Conservation (phyloP, 1,284 basidiomycete genomes). For the Erythrobasidium hasegawianum region DNA sequence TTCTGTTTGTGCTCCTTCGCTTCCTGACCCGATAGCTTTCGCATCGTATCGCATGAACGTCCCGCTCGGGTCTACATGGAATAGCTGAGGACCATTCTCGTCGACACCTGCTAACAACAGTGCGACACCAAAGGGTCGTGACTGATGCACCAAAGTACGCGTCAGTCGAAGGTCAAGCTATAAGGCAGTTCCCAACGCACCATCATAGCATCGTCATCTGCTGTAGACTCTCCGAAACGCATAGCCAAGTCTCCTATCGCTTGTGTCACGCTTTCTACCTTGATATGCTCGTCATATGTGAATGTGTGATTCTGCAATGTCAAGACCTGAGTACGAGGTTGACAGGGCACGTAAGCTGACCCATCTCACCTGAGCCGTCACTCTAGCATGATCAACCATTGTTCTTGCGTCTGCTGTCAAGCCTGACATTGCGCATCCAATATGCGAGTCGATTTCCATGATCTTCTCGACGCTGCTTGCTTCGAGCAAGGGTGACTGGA, state of each 20-base stretch:
- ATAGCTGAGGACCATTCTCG: conserved; percentile 94
- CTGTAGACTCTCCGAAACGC: conserved; percentile 94
- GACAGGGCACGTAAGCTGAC: not conserved
- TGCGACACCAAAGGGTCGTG: conserved; percentile 96
- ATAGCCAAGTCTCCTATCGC: conserved; percentile 96
- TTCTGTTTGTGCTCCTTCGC: conserved; percentile 94
- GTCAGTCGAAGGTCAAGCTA: not conserved
- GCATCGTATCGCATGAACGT: conserved; percentile 96
- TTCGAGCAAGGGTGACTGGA: conserved; percentile 93
- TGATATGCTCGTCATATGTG: conserved; percentile 95
- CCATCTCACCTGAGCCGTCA: conserved; percentile 61
- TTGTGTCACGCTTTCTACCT: conserved; percentile 94
- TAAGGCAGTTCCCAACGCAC: conserved; percentile 49
- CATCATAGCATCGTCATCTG: conserved; percentile 89
- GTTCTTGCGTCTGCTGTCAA: conserved; percentile 97
- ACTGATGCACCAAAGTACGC: conserved; percentile 54
- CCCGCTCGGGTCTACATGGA: conserved; percentile 98
- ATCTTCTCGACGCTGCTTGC: conserved; percentile 98
- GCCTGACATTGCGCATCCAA: conserved; percentile 98
- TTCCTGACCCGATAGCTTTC: conserved; percentile 97
- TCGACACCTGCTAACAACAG: conserved; percentile 95
- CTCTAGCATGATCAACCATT: conserved; percentile 99
- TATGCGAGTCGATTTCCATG: conserved; percentile 96
- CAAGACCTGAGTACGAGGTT: not conserved
- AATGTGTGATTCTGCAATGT: conserved; percentile 81